Conservation (phyloP, 2,329 filamentous ascomycete genomes). For the Kalmusia sp. region DNA sequence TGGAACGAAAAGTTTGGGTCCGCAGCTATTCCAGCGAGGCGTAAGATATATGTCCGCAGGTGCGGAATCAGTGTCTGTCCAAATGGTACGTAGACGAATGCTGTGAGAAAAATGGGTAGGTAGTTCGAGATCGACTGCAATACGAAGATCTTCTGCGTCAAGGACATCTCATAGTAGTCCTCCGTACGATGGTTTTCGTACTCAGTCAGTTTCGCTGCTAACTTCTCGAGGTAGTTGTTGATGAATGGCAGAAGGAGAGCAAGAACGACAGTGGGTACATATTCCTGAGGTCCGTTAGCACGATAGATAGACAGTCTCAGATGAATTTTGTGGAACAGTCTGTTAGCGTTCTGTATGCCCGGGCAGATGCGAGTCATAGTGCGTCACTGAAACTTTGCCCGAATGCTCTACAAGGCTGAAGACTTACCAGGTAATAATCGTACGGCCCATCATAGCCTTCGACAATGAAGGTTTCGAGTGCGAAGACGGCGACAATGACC, state of each 20-base stretch:
- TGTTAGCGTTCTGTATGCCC: no score
- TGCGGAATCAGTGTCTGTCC: constrained; percentile 31
- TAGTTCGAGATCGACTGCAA: constrained; percentile 46
- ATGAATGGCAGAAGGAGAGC: constrained; percentile 39
- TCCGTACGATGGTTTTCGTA: constrained; percentile 44
- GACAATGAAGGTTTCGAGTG: constrained; percentile 40
- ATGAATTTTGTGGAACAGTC: no score
- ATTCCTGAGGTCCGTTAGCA: constrained; percentile 33
- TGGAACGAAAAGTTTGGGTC: constrained; percentile 24
- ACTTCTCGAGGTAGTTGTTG: constrained; percentile 32
- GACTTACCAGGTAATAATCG: constrained; percentile 35
- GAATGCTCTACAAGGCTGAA: no score
- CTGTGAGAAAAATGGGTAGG: constrained; percentile 42
- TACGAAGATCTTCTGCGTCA: constrained; percentile 44
- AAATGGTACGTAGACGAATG: constrained; percentile 42
- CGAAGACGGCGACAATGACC: constrained; percentile 37
- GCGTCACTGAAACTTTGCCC: no score
- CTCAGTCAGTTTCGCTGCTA: constrained; percentile 38
- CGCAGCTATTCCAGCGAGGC: constrained; percentile 15
- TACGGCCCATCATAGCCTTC: constrained; percentile 43
- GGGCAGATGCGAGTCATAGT: no score
- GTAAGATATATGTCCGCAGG: constrained; percentile 28
- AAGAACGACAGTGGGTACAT: constrained; percentile 40
- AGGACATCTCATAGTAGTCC: constrained; percentile 41
- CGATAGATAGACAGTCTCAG: no score